Evolutionary conservation across 108 stramenopile species (phyloP).

Genomic region (Aurantiochytrium sp.): DNA sequence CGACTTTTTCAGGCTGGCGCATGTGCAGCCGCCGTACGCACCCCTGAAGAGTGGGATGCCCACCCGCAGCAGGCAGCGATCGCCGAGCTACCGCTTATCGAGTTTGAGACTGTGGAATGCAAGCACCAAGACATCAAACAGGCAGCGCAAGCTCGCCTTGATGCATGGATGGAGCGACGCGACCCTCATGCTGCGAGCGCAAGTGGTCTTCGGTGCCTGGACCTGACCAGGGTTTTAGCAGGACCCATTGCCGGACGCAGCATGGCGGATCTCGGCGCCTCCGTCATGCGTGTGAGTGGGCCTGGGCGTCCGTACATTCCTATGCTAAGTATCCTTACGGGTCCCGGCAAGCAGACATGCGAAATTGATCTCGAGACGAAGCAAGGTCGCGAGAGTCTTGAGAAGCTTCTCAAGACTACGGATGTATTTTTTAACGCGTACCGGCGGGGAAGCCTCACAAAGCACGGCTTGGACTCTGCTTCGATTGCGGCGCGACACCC

Average conservation of each 20-base stretch:
- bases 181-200: not conserved
- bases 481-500: not conserved
- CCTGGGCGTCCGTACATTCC: not conserved
- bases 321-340: not conserved
- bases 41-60: not conserved
- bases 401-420: not conserved
- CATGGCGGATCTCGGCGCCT: not conserved
- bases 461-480: not conserved
- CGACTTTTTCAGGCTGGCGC: not conserved
- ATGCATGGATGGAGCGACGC: not conserved
- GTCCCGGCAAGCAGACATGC: not conserved
- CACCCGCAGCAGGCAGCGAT: not conserved
- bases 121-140: not conserved
- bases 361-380: not conserved
- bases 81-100: not conserved
- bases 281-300: not conserved
- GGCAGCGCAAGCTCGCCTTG: not conserved
- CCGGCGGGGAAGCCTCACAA: not conserved
- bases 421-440: not conserved
- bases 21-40: not conserved
- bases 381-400: not conserved
- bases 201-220: not conserved
- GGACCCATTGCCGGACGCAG: slow-evolving; percentile 8
- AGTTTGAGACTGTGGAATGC: not conserved
- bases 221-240: not conserved